Evolutionary conservation across 768 basidiomycete genomes (phyloP).

Genomic region (Fibroporia radiculosa): DNA sequence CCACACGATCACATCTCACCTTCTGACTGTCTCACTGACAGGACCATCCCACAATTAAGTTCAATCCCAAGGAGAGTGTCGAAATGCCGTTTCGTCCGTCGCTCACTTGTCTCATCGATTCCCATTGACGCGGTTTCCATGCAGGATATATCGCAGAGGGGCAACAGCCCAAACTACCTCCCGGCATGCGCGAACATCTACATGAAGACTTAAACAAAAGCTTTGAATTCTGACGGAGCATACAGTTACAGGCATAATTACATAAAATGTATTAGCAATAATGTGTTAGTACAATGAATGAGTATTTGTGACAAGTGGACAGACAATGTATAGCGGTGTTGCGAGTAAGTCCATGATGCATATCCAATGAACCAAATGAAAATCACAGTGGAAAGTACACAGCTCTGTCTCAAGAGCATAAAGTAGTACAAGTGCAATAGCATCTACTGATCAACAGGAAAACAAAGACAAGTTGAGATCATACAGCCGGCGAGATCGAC

Average conservation of each 20-base stretch:
- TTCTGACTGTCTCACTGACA: conserved; percentile 21
- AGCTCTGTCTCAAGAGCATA: not conserved
- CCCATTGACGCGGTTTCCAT: not conserved
- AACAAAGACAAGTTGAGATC: not conserved
- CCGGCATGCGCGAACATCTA: conserved; percentile 84
- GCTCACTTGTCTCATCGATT: not conserved
- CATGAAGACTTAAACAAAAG: conserved; percentile 80
- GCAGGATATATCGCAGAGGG: conserved; percentile 40
- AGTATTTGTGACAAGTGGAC: not conserved
- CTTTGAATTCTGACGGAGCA: conserved; percentile 59
- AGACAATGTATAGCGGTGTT: too few relatives aligned
- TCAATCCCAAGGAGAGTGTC: conserved; percentile 83
- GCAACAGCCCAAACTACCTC: conserved; percentile 71
- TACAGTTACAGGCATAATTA: not conserved
- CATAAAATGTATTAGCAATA: not conserved
- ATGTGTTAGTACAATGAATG: conserved; percentile 2
- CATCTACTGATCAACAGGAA: not conserved
- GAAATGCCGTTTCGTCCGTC: conserved; percentile 96
- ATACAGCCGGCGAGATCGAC: not conserved
- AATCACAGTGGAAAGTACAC: not conserved
- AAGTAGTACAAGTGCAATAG: not conserved
- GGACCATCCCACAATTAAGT: conserved; percentile 87
- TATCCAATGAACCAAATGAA: not conserved
- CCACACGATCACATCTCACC: not conserved
- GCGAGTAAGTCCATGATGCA: not conserved